Percentiles rank a stretch among this genome's conserved stretches.
phyloP scores from a whole-genome alignment of 495 filamentous ascomycete genomes.

The Penicillium waksmanii region DNA sequence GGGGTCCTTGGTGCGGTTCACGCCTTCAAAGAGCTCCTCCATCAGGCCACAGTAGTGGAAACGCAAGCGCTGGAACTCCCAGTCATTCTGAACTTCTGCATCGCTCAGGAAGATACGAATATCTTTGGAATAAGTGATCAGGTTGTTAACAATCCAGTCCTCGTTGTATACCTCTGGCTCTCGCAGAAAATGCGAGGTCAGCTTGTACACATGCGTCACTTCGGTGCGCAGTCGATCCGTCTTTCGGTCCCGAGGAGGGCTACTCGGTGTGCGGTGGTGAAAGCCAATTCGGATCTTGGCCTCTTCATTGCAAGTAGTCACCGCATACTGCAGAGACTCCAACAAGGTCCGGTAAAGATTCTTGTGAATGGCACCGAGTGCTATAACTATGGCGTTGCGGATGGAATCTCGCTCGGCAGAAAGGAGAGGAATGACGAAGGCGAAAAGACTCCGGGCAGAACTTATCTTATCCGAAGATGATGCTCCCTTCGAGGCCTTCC shows the following conservation, averaged over 20 bases:
- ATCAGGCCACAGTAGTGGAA: conserved; percentile 93
- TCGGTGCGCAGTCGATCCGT: conserved; percentile 89
- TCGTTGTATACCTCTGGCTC: conserved; percentile 79
- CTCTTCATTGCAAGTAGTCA: conserved; percentile 80
- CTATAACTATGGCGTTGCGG: conserved; percentile 86
- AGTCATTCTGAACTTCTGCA: conserved; percentile 91
- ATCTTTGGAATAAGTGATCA: conserved; percentile 88
- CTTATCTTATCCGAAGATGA: conserved; percentile 78
- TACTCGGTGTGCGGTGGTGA: conserved; percentile 78
- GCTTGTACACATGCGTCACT: conserved; percentile 92
- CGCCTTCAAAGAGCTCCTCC: conserved; percentile 88
- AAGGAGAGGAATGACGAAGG: conserved; percentile 85
- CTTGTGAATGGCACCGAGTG: conserved; percentile 91
- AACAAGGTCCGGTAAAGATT: conserved; percentile 93
- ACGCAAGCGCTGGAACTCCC: conserved; percentile 90
- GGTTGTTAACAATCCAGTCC: conserved; percentile 90
- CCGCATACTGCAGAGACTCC: conserved; percentile 84
- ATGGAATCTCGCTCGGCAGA: conserved; percentile 75
- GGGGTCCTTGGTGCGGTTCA: conserved; percentile 84
- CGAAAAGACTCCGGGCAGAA: conserved; percentile 85
- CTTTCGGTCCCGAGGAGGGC: conserved; percentile 71
- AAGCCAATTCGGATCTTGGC: conserved; percentile 77
- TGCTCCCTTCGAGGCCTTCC: conserved; percentile 79
- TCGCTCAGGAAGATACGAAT: conserved; percentile 93
- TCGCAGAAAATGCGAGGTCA: conserved; percentile 89